A percentile compares a stretch with the other conserved stretches of the same genome.
phyloP scores from a whole-genome alignment of 192 early-diverging fungal genomes.

The Backusella westeae region DNA sequence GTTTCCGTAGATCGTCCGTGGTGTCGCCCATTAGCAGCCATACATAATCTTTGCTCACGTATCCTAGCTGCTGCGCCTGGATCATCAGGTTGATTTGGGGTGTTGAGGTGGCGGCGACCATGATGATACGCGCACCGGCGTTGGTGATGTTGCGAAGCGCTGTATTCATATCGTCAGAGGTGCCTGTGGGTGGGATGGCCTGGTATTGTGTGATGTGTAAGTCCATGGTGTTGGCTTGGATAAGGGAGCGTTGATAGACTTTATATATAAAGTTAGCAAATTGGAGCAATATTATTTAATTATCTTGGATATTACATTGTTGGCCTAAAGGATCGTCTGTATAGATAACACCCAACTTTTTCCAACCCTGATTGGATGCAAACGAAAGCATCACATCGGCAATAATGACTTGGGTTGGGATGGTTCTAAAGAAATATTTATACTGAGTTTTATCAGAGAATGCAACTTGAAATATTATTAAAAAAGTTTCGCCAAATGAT shows the following conservation, averaged over 20 bases:
- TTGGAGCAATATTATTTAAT: not conserved
- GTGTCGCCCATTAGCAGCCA: conserved; percentile 46
- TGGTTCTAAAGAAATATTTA: conserved; percentile 48
- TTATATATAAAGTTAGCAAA: not conserved
- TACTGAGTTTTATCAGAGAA: conserved; percentile 50
- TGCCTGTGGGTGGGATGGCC: conserved; percentile 36
- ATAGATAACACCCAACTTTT: conserved; percentile 42
- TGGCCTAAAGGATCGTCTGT: conserved; percentile 46
- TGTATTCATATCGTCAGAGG: conserved; percentile 18
- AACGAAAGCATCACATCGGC: conserved; percentile 45
- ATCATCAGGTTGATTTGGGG: conserved; percentile 34
- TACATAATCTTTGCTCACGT: conserved; percentile 36
- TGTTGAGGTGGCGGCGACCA: conserved; percentile 40
- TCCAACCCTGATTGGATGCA: conserved; percentile 47
- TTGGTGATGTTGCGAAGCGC: conserved; percentile 28
- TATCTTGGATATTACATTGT: conserved; percentile 33
- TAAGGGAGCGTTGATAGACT: conserved; percentile 42
- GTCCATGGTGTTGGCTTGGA: conserved; percentile 26
- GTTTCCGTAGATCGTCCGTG: conserved; percentile 19
- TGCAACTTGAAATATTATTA: conserved; percentile 28
- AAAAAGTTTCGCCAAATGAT: not conserved
- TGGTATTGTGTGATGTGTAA: conserved; percentile 38
- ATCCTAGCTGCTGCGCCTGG: conserved; percentile 37
- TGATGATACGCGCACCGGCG: conserved; percentile 40
- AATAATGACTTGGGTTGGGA: conserved; percentile 50